Evolutionary conservation across 2,329 filamentous ascomycete species (phyloP).

Genomic region (Colletotrichum plurivorum): DNA sequence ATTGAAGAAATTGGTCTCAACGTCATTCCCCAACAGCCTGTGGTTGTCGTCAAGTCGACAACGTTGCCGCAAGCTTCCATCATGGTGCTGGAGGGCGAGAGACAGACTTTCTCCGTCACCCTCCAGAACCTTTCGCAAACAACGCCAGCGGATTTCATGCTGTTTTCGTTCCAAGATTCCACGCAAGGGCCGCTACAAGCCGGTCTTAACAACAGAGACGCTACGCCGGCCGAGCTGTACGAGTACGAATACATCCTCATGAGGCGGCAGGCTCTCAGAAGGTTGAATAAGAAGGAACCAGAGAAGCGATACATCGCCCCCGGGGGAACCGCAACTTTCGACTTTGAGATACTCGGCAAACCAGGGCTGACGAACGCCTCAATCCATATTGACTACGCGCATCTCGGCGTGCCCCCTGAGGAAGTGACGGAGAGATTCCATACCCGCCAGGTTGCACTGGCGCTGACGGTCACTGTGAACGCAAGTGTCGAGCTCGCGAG

Average conservation of each 20-base stretch:
- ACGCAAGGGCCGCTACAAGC: constrained; percentile 83
- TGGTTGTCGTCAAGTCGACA: constrained; percentile 81
- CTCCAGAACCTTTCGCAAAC: constrained; percentile 81
- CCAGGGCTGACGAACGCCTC: constrained; percentile 84
- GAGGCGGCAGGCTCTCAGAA: constrained; percentile 77
- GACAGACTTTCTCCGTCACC: constrained; percentile 81
- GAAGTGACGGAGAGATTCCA: constrained; percentile 83
- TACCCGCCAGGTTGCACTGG: constrained; percentile 85
- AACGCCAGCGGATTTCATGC: constrained; percentile 84
- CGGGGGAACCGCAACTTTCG: constrained; percentile 78
- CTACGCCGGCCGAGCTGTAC: constrained; percentile 84
- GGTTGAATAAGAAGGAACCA: constrained; percentile 63
- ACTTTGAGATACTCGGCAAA: constrained; percentile 88
- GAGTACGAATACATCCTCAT: constrained; percentile 87
- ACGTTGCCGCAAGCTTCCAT: constrained; percentile 87
- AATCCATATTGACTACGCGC: constrained; percentile 89
- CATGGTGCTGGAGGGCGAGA: constrained; percentile 95
- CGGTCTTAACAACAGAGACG: constrained; percentile 82
- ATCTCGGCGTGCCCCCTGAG: constrained; percentile 78
- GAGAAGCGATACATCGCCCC: constrained; percentile 74
- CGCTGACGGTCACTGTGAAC: constrained; percentile 91
- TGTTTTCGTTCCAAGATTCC: constrained; percentile 92
- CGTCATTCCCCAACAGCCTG: constrained; percentile 85
- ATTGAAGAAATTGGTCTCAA: constrained; percentile 72
- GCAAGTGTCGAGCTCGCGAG: constrained; percentile 87